These are phyloP conservation scores for Taphrina confusa DNA, from an alignment of 1,139 yeast genomes.

Conservation along the genomic window DNA sequence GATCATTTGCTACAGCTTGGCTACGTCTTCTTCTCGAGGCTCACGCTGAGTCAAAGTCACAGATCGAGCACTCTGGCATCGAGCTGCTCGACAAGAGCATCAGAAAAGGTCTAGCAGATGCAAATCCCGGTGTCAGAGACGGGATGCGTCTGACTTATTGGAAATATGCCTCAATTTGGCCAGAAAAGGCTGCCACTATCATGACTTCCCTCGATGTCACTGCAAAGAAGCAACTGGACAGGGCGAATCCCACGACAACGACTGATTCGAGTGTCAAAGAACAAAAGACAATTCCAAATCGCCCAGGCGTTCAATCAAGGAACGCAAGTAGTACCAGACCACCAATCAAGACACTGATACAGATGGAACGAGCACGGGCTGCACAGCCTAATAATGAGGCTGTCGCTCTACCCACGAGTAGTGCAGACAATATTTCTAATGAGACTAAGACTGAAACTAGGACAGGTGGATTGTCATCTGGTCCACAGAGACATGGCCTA, in stretches of 20 bases:
- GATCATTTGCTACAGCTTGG: slow-evolving; percentile 72
- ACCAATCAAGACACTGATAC: slow-evolving; percentile 6
- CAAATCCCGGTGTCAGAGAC: slow-evolving; percentile 78
- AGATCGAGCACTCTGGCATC: slow-evolving; percentile 48
- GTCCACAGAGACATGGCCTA: slow-evolving; percentile 36
- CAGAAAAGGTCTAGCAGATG: slow-evolving; percentile 67
- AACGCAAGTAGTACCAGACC: not conserved
- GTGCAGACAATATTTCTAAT: not conserved
- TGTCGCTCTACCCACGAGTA: not conserved
- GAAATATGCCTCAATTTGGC: slow-evolving; percentile 59
- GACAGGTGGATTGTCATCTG: slow-evolving; percentile 34
- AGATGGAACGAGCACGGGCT: slow-evolving; percentile 13
- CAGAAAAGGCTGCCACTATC: slow-evolving; percentile 49
- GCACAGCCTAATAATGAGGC: slow-evolving; percentile 1
- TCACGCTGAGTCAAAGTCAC: slow-evolving; percentile 50
- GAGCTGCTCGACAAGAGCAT: slow-evolving; percentile 59
- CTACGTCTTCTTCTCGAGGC: slow-evolving; percentile 58
- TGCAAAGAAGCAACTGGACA: slow-evolving; percentile 58
- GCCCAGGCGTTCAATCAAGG: not conserved
- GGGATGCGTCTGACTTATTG: slow-evolving; percentile 73
- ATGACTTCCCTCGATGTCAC: slow-evolving; percentile 52
- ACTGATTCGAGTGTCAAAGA: slow-evolving; percentile 1
- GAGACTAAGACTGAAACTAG: not conserved
- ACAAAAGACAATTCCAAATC: not conserved
- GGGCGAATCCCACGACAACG: slow-evolving; percentile 53